Base-by-base conservation (phyloP, 1,139 yeast species). In the Lodderomyces parapsilosis region DNA sequence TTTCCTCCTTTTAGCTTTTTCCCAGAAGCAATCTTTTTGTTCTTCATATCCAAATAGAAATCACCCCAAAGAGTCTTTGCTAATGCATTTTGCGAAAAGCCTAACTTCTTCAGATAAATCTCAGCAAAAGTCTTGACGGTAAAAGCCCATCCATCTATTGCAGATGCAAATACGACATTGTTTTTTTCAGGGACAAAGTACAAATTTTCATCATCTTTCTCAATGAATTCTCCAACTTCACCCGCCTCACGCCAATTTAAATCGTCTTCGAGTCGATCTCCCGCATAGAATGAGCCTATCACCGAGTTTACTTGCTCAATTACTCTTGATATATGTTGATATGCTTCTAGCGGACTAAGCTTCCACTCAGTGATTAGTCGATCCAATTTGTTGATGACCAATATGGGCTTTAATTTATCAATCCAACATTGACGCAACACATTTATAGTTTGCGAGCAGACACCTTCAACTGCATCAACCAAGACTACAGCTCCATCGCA, bases 121-220 rank as follows among this genome's bases (percentile, higher is more conserved):
- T 86, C 83, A 5, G 97, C 88, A 65, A 93, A 86, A 47, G 94
- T 96, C 46, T 87, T 81, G 32, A 94, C 73, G 41, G 90, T 86
- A 63, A 94, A 94, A 0, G 98, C 99, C 99, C 99, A 94, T 4
- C 98, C 98, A 63, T 93, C 99, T 19, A 86, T 73, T 0, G 99
- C 99, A 34, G 96, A 85, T 0, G 96, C 91, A 68, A 94, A 93
- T 1, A 94, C 82, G 6, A 94, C 98, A 59, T 94, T 94, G 60
- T 91, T 90, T 56, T 80, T 78, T 43, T 86, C 90, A 0, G 99
- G 99, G 9, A 89, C 78, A 53, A 94, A 94, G 59, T 94, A 94
- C 33, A 93, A 67, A 53, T 86, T 94, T 38, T 85, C 81, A 60
- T 93, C 98, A 52, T 83, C 86, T 50, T 76, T 77, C 54, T 89